Evolutionary conservation across 768 basidiomycete genomes (phyloP), one percentile per base, ranked within the genome.

Genomic region (Hortiboletus campestris): DNA sequence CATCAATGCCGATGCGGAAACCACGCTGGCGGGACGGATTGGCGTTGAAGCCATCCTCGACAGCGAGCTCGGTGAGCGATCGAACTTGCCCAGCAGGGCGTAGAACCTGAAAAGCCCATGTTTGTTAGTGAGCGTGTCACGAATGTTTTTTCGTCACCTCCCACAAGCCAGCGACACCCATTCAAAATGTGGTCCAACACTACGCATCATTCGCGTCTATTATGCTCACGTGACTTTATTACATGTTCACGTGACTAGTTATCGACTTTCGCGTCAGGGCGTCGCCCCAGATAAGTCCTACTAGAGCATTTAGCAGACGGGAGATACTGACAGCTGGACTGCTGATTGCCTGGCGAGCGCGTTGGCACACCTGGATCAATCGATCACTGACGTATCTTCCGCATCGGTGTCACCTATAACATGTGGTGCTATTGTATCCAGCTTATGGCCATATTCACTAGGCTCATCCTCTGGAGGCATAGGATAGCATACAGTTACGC

Each of bases 1-100:
- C 91, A 65, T 96, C 94, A 45, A 95, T 91, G 3, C 94, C 94
- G 31, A 96, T 75, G 20, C 90, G 83, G 59, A 86, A 88, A 9
- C 91, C 92, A 43, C 91, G 81, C 32, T 82, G 74, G 20, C 81
- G 80, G 35, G 80, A 74, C 2, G 78, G 77, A 63, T 91, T 91
- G 19, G 79, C 75, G 50, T 83, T 77, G 66, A 93, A 91, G 0
- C 92, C 91, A 49, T 93, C 85, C 32, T 77, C 76, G 29, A 91
- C 82, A 1, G 91, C 81, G 28, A 94, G 74, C 46, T 91, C 82
- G 0, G 89, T 89, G 36, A 94, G 73, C 11, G 94, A 93, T 31
- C 89, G 84, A 11, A 78, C 76, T 62, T 84, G 77, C 2, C 82
- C 85, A 5, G 88, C 87, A 3, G 90, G 90, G 35, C 84, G 80